Evolutionary conservation across 2,329 filamentous ascomycete species (phyloP), one percentile per base, ranked within the genome.

Genomic region (Ascochyta rabiei): DNA sequence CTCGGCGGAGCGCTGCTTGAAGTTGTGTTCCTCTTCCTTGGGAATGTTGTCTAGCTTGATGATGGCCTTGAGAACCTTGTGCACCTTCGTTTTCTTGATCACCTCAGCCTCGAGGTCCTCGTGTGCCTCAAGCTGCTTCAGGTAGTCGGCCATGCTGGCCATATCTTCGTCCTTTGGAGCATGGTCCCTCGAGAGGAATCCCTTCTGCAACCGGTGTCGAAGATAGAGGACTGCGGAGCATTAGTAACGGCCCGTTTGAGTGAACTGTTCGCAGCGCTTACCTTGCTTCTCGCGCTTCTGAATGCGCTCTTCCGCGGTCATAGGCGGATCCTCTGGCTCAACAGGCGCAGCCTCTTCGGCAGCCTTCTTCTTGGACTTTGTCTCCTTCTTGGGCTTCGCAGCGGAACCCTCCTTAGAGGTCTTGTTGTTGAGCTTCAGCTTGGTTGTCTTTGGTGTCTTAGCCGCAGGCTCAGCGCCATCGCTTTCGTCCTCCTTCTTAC

Each of bases 21-120:
- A 97, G 50, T 89, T 80, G 75, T 89, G 96, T 63, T 96, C 90
- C 31, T 93, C 90, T 62, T 99, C 95, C 57, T 88, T 88, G 1
- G 72, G 72, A 64, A 99, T 96, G 3, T 83, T 83, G 38, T 88
- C 84, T 8, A 99, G 82, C 80, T 96, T 97, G 68, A 97, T 81
- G 63, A 99, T 95, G 4, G 89, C 92, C 80, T 96, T 96, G 53
- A 99, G 83, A 10, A 99, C 93, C 80, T 99, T 99, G 85, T 98
- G 93, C 77, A 99, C 97, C 83, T 98, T 99, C 59, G 95, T 99
- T 13, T 80, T 82, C 60, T 90, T 87, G 68, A 98, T 96, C 66
- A 97, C 95, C 62, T 87, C 86, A 26, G 90, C 91, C 73, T 98
- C 93, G 4, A 98, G 84, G 61, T 96, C 90, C 1, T 85, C 74